Base-by-base conservation (phyloP, 345 rosid species). In the Fremontodendron californicum region DNA sequence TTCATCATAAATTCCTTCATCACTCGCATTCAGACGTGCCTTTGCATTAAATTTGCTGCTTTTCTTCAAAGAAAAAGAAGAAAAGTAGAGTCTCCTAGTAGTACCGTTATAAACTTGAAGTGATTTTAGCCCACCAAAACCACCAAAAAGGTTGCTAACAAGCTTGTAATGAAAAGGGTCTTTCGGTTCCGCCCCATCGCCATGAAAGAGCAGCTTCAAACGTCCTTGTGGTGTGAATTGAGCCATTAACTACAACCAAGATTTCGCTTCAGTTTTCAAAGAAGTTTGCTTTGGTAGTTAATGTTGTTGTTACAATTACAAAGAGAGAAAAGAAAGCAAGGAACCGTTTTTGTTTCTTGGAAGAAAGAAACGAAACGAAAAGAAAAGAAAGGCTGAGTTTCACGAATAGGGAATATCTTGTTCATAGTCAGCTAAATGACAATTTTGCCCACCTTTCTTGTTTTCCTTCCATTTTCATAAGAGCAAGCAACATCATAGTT, bases 201-300 rank as follows among this genome's bases (percentile, higher is more conserved):
- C 86, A 70, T 82, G 88, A 39, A 88, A 79, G 48, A 84, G 81
- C 81, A 88, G 81, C 83, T 89, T 92, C 70, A 86, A 49, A 73
- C 92, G 85, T 33, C 88, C 92, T 5, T 81, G 88, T 29, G 85
- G 82, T 3, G 93, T 85, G 72, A 90, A 84, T 75, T 87, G 90
- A 77, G 96, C 94, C 98, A 92, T 73, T 74, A 25, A 57, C 13
- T 10, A n/a, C 12, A 15, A 11, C 13, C 33, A 73, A 21, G 19
- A 6, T 57, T 19, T 15, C 2, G 31, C 43, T 74, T 45, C 19
- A 40, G 40, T 18, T 61, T 46, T 31, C 23, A 6, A 18, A 35
- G 10, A 29, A 61, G 40, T 25, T 2, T 43, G 51, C 19, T 31
- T 31, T 49, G 12, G 19, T 9, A 9, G 77, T 60, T 40, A 23